Evolutionary conservation across 257 asterid species (phyloP).

Genomic region (Nyctanthes arbortristis): DNA sequence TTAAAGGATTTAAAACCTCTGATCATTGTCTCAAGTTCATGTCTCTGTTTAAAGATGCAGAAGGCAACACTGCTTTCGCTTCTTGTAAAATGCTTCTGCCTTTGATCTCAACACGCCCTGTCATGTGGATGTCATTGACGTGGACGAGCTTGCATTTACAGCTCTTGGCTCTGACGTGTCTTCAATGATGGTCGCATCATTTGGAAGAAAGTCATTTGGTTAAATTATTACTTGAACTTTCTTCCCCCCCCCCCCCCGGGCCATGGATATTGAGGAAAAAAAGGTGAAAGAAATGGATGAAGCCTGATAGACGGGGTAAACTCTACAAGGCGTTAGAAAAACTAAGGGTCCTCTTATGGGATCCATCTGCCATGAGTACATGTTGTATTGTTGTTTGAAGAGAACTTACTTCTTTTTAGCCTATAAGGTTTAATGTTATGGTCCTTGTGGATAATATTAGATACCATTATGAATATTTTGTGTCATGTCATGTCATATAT

Average conservation of each 20-base stretch:
- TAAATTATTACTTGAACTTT: slow-evolving; percentile 8
- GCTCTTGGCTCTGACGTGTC: slow-evolving; percentile 18
- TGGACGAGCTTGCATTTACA: slow-evolving; percentile 31
- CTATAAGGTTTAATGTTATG: slow-evolving; percentile 21
- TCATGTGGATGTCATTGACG: neutral
- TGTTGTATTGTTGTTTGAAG: slow-evolving; percentile 32
- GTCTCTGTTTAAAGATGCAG: slow-evolving; percentile 19
- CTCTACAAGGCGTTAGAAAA: slow-evolving; percentile 15
- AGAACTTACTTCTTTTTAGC: slow-evolving; percentile 21
- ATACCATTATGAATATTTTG: neutral
- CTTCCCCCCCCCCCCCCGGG: slow-evolving; percentile 1
- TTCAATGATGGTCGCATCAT: neutral
- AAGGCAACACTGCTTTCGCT: neutral
- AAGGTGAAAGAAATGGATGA: neutral
- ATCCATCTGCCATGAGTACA: slow-evolving; percentile 25
- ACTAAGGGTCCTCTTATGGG: neutral
- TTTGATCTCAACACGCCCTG: slow-evolving; percentile 15
- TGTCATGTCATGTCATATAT: too few species aligned
- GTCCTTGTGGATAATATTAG: neutral
- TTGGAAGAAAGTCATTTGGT: slow-evolving; percentile 9
- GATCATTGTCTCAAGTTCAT: too few species aligned
- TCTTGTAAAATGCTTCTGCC: slow-evolving; percentile 5
- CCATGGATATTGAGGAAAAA: neutral
- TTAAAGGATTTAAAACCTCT: too few species aligned
- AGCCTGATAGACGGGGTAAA: slow-evolving; percentile 20